These are phyloP conservation scores for Rubus idaeus DNA, from an alignment of 306 rosid genomes.

Conservation along the genomic window DNA sequence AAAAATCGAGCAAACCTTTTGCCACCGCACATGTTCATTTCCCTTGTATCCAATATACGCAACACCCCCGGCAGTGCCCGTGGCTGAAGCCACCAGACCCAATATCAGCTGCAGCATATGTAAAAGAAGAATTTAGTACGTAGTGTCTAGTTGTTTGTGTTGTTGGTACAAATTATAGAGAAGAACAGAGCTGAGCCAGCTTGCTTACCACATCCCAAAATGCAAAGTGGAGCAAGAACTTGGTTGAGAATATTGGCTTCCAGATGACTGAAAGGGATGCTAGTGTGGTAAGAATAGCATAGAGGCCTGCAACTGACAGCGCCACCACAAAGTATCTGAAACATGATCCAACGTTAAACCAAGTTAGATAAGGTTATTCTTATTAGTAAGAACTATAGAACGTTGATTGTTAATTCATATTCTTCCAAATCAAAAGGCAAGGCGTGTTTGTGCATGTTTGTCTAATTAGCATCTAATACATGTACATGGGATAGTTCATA, in stretches of 20 bases:
- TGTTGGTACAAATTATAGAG: background rate
- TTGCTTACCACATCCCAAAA: constrained; percentile 62
- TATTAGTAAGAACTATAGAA: background rate
- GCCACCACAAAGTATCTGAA: constrained; percentile 87
- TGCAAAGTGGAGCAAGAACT: constrained; percentile 51
- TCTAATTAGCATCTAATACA: background rate
- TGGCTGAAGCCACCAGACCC: constrained; percentile 76
- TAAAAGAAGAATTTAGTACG: background rate
- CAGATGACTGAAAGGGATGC: constrained; percentile 54
- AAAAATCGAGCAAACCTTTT: constrained; percentile 52
- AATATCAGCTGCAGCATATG: constrained; percentile 59
- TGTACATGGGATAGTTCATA: background rate
- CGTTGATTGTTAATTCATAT: too few species aligned
- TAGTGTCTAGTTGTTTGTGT: background rate
- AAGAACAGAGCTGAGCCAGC: background rate
- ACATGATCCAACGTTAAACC: constrained; percentile 7
- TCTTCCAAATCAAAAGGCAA: too few species aligned
- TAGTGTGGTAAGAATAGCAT: constrained; percentile 50
- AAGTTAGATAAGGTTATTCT: background rate
- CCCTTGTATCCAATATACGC: constrained; percentile 81
- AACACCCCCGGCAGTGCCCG: constrained; percentile 68
- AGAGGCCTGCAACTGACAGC: constrained; percentile 66
- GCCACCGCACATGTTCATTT: constrained; percentile 55
- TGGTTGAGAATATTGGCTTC: constrained; percentile 46
- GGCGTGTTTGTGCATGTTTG: background rate